These are phyloP conservation scores for Aspergillus funiculosus DNA, from an alignment of 495 filamentous ascomycete species.

Conservation along the genomic window DNA sequence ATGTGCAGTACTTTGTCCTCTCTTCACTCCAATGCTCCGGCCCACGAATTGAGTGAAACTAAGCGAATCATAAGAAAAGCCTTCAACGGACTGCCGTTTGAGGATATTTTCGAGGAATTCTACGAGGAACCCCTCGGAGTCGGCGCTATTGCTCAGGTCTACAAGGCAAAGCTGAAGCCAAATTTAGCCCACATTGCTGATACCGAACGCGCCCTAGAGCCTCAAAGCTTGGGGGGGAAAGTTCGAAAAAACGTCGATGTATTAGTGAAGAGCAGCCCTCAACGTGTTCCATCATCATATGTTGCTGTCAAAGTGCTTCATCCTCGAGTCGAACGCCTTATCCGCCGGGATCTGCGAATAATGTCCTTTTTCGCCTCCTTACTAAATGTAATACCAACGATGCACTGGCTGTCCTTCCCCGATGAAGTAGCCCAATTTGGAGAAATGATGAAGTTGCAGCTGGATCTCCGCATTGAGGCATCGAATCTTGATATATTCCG, in stretches of 20 bases:
- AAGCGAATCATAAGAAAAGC: slow-evolving; percentile 72
- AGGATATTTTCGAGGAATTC: slow-evolving; percentile 97
- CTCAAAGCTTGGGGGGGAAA: slow-evolving; percentile 54
- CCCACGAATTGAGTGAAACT: slow-evolving; percentile 77
- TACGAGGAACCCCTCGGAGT: slow-evolving; percentile 86
- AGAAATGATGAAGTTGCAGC: slow-evolving; percentile 95
- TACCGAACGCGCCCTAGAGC: slow-evolving; percentile 42
- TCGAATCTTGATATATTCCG: slow-evolving; percentile 87
- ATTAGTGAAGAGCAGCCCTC: slow-evolving; percentile 77
- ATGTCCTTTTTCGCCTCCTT: slow-evolving; percentile 87
- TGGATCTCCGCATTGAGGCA: slow-evolving; percentile 92
- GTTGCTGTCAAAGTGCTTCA: slow-evolving; percentile 97
- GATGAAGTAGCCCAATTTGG: slow-evolving; percentile 93
- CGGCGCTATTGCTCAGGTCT: slow-evolving; percentile 96
- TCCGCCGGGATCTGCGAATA: slow-evolving; percentile 83
- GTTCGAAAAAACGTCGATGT: slow-evolving; percentile 78
- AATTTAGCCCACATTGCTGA: slow-evolving; percentile 63
- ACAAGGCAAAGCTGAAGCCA: slow-evolving; percentile 87
- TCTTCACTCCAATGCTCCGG: slow-evolving; percentile 88
- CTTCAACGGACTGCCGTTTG: slow-evolving; percentile 72
- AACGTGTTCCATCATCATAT: slow-evolving; percentile 81
- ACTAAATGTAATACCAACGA: slow-evolving; percentile 84
- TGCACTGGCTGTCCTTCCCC: slow-evolving; percentile 95
- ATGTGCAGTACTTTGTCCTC: slow-evolving; percentile 92
- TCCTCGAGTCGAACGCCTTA: slow-evolving; percentile 80